Evolutionary conservation across 108 stramenopile species (phyloP).

Genomic region (Nitzschia sp.): DNA sequence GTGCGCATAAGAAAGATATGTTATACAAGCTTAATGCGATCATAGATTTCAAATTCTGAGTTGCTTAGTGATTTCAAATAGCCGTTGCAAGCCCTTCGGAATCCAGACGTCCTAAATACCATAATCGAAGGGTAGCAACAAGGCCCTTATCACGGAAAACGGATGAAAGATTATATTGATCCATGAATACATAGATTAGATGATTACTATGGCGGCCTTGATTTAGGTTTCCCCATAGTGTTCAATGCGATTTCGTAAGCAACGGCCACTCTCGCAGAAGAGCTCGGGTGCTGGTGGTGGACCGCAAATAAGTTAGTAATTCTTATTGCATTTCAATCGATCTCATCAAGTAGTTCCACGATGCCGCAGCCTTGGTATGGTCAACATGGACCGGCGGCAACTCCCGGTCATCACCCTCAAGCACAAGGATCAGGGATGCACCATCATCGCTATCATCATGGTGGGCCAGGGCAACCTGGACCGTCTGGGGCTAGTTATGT

Average conservation of each 20-base stretch:
- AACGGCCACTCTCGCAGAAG: conserved; percentile 28
- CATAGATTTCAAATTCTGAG: too few relatives aligned
- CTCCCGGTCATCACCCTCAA: conserved; percentile 2
- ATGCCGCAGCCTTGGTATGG: conserved; percentile 26
- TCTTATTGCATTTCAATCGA: not conserved
- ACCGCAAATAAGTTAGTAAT: not conserved
- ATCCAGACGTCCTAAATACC: too few relatives aligned
- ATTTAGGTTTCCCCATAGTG: not conserved
- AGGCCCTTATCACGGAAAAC: too few relatives aligned
- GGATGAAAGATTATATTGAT: not conserved
- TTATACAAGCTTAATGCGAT: too few relatives aligned
- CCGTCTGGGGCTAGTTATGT: not conserved
- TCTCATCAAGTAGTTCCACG: conserved; percentile 11
- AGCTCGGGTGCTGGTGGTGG: conserved; percentile 9
- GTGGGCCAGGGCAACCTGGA: not conserved
- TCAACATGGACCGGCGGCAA: conserved; percentile 1
- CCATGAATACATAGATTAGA: conserved; percentile 5
- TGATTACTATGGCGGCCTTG: conserved; percentile 2
- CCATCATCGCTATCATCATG: not conserved
- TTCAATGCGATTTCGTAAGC: conserved; percentile 13
- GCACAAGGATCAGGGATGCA: not conserved
- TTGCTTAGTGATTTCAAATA: too few relatives aligned
- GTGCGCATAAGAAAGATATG: too few relatives aligned
- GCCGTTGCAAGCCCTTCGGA: too few relatives aligned
- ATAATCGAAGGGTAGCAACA: not conserved